A percentile compares a stretch with the other conserved stretches of the same genome.
Conservation (phyloP, 805 yeast genomes). For the Debaryomyces prosopidis region DNA sequence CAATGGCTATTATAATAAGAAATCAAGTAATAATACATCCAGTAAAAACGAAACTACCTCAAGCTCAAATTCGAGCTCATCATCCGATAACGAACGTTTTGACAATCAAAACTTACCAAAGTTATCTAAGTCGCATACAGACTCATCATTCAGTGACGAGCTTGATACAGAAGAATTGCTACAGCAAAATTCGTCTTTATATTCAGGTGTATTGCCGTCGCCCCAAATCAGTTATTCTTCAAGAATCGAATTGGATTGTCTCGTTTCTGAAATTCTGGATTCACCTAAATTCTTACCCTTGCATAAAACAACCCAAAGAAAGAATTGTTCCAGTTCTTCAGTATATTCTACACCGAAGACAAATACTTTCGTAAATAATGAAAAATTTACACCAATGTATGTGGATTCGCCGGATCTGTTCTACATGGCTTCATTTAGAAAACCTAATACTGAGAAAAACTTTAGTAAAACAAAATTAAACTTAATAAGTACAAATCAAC, state of each 20-base stretch:
- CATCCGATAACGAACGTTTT: constrained; percentile 1
- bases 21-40: constrained; percentile 2
- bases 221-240: constrained; percentile 34
- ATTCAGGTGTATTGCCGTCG: constrained; percentile 37
- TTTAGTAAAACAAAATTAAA: neutral
- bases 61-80: neutral
- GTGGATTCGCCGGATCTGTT: constrained; percentile 1
- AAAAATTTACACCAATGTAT: neutral
- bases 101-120: constrained; percentile 9
- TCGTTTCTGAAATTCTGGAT: neutral
- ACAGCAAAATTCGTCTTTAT: constrained; percentile 30
- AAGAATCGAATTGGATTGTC: neutral
- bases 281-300: neutral
- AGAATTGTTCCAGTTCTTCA: neutral
- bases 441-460: neutral
- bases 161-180: constrained; percentile 29
- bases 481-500: neutral
- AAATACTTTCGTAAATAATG: neutral
- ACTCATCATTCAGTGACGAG: constrained; percentile 13
- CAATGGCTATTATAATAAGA: constrained; percentile 3
- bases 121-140: constrained; percentile 19
- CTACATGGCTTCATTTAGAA: constrained; percentile 3
- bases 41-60: neutral
- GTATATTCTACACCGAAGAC: constrained; percentile 3
- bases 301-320: neutral